Base-by-base conservation (phyloP, 805 yeast species). In the Spathaspora passalidarum region DNA sequence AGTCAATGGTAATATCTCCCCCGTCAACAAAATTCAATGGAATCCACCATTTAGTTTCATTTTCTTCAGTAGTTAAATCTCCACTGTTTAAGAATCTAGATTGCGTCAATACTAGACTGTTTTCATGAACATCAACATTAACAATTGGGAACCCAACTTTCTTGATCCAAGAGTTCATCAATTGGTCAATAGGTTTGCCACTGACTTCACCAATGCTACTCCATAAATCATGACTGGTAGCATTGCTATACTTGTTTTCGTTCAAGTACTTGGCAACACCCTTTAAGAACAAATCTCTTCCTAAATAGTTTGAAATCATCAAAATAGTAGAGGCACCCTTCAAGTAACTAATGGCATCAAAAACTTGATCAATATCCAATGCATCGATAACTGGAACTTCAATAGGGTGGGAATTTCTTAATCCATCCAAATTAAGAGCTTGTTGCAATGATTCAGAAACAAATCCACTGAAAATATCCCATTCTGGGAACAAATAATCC, bases 381-480 rank as follows among this genome's bases (percentile, higher is more conserved):
- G 92, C 92, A 57, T 83, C 80, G 54, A 76, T 67, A n/a, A 88
- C 88, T 10, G 86, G 86, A 7, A 88, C 95, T 64, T 86, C 87
- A 49, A 88, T 81, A 5, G 96, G 91, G 63, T 88, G 96, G 5
- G 92, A 83, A 55, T 72, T 78, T 51, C 78, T 65, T 49, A 81
- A 71, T 1, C 82, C 75, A 55, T 82, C 87, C 49, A 82, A 70
- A 45, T 70, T 66, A 39, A 79, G 67, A 3, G 83, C 80, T 17
- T 59, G 64, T 56, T 78, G 81, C 46, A 79, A 65, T 2, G 82
- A 69, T 26, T 72, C 75, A 21, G 81, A 68, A 16, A 79, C 76
- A 51, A 78, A 79, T 6, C 68, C 73, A 20, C 76, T 77, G 68
- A 86, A 85, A 16, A 84, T 83, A 56, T 86, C 82, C 95, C 96